Evolutionary conservation across 768 basidiomycete species (phyloP), one percentile per base, ranked within the genome.

Genomic region (Mycena alexandri): DNA sequence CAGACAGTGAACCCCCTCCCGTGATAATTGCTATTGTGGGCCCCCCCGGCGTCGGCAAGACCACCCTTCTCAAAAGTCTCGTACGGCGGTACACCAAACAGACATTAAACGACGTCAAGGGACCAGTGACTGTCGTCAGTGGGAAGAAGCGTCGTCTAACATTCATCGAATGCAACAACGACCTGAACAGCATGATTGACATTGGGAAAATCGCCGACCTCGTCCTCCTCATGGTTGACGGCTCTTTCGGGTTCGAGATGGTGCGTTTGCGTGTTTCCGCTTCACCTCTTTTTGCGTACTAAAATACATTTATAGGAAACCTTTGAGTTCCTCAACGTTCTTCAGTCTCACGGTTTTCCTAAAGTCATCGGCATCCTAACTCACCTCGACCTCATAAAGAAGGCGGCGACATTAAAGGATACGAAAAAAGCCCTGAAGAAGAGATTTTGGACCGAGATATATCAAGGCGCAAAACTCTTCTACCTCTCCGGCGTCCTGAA

Each of bases 391-490:
- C 91, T 99, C 70, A 93, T 99, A 72, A 98, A 98, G 84, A 96
- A 95, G 76, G 86, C 92, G 7, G 85, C 93, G 0, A 90, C 90
- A 5, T 89, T 99, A 44, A 92, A 91, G 63, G 88, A 89, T 55
- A 95, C 95, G 59, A 99, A 99, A 82, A 98, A 98, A 75, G 82
- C 90, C 0, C 87, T 99, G 43, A 99, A 99, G 80, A 98, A 95
- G 76, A 93, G 98, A 12, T 99, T 99, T 82, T 99, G 98, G 98
- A 95, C 96, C 0, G 98, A 99, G 79, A 99, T 99, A 14, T 99
- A 99, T 78, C 93, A 96, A 74, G 98, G 98, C 55, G 97, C 98
- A 34, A 99, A 99, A 78, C 89, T 99, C 10, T 99, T 98, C 81
- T 98, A 98, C 78, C 90, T 99, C 56, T 96, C 94, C 3, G 98